These are phyloP conservation scores for Oehlia diaphana DNA, from an alignment of 192 early-diverging fungal species.

Conservation along the genomic window DNA sequence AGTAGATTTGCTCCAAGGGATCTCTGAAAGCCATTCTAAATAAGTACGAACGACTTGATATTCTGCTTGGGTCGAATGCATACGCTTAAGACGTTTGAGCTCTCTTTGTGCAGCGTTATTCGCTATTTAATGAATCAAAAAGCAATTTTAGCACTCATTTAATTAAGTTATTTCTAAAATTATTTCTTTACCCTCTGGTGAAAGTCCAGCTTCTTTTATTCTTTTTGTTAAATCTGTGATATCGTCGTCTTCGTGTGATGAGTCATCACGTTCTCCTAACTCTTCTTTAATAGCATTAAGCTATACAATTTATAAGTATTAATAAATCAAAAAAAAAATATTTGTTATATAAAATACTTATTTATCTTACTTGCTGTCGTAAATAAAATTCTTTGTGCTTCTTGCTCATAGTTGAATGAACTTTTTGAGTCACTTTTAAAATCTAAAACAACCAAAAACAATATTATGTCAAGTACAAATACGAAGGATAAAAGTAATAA, in stretches of 20 bases:
- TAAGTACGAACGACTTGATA: slow-evolving; percentile 77
- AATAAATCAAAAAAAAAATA: too few species aligned
- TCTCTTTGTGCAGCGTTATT: slow-evolving; percentile 61
- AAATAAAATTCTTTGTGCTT: slow-evolving; percentile 82
- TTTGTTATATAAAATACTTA: too few species aligned
- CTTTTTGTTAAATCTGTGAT: slow-evolving; percentile 57
- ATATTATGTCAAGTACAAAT: not conserved
- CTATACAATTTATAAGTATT: slow-evolving; percentile 32
- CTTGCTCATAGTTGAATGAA: slow-evolving; percentile 68
- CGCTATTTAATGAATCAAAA: slow-evolving; percentile 26
- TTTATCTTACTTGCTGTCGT: slow-evolving; percentile 63
- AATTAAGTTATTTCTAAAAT: not conserved
- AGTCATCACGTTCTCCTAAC: slow-evolving; percentile 65
- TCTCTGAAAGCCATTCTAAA: slow-evolving; percentile 71
- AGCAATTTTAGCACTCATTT: not conserved
- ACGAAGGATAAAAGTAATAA: not conserved
- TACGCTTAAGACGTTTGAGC: slow-evolving; percentile 63
- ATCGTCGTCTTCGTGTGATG: slow-evolving; percentile 62
- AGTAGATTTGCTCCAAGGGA: slow-evolving; percentile 71
- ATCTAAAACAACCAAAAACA: slow-evolving; percentile 43
- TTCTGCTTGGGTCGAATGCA: slow-evolving; percentile 75
- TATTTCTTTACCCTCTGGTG: slow-evolving; percentile 50
- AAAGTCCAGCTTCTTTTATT: slow-evolving; percentile 56
- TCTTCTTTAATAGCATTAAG: slow-evolving; percentile 81
- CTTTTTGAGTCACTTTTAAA: slow-evolving; percentile 75